Percentiles rank a stretch among this genome's conserved stretches.
Conservation (phyloP, 495 filamentous ascomycete genomes). For the Bryoglossum gracile region DNA sequence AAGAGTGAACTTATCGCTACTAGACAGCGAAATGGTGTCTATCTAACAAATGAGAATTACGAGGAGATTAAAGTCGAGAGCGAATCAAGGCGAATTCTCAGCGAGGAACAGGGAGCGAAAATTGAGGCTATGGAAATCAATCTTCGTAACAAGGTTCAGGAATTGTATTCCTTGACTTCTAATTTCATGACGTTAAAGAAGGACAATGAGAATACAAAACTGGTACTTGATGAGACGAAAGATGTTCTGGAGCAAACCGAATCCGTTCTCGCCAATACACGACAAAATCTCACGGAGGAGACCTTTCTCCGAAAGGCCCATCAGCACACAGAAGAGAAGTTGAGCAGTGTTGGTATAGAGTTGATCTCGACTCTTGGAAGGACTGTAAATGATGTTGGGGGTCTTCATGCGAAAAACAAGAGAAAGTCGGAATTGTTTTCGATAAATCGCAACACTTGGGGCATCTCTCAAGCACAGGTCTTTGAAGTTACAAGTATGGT, state of each 20-base stretch:
- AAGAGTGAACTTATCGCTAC: slow-evolving; percentile 92
- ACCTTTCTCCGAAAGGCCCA: slow-evolving; percentile 73
- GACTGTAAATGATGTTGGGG: slow-evolving; percentile 72
- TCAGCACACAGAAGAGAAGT: slow-evolving; percentile 70
- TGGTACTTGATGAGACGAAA: slow-evolving; percentile 67
- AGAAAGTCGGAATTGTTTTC: slow-evolving; percentile 77
- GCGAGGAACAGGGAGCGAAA: slow-evolving; percentile 84
- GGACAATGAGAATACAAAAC: slow-evolving; percentile 69
- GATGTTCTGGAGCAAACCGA: slow-evolving; percentile 81
- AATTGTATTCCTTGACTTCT: slow-evolving; percentile 75
- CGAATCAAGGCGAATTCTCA: slow-evolving; percentile 85
- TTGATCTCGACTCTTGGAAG: slow-evolving; percentile 67
- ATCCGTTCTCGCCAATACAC: slow-evolving; percentile 65
- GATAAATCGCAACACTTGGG: slow-evolving; percentile 72
- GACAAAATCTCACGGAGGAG: slow-evolving; percentile 72
- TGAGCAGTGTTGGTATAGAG: slow-evolving; percentile 61
- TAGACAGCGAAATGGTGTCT: slow-evolving; percentile 89
- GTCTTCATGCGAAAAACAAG: slow-evolving; percentile 73
- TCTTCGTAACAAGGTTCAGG: slow-evolving; percentile 82
- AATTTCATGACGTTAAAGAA: slow-evolving; percentile 81
- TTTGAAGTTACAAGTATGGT: slow-evolving; percentile 65
- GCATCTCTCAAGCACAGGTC: slow-evolving; percentile 65
- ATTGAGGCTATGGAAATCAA: slow-evolving; percentile 89
- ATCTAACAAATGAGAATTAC: slow-evolving; percentile 74
- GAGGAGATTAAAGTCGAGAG: slow-evolving; percentile 84